Conservation (phyloP, 306 rosid species). For the Rosa rugosa region DNA sequence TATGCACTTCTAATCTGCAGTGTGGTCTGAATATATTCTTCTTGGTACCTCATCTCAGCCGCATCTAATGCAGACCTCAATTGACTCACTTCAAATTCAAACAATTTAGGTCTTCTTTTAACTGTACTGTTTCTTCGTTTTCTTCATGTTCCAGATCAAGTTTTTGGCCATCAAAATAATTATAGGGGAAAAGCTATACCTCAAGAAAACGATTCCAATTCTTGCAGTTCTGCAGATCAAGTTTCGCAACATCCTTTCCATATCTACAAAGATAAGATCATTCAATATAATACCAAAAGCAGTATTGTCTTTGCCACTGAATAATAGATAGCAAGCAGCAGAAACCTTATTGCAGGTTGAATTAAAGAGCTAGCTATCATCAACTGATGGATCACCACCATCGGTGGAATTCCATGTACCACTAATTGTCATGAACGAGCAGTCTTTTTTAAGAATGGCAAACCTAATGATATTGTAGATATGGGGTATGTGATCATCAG, state of each 20-base stretch:
- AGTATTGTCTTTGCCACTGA: background rate
- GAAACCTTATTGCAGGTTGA: slow-evolving; percentile 74
- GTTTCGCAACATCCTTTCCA: no score
- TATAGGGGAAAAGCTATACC: no score
- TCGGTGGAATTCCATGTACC: slow-evolving; percentile 85
- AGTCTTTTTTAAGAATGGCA: slow-evolving; percentile 84
- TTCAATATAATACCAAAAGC: slow-evolving; percentile 15
- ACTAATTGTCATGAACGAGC: slow-evolving; percentile 81
- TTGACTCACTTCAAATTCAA: slow-evolving; percentile 56
- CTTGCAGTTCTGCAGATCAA: no score
- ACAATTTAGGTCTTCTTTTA: slow-evolving; percentile 51
- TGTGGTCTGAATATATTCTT: slow-evolving; percentile 77
- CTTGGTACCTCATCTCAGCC: slow-evolving; percentile 71
- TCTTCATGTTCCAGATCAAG: slow-evolving; percentile 33
- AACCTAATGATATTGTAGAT: slow-evolving; percentile 84
- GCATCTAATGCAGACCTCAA: slow-evolving; percentile 66
- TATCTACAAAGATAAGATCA: background rate
- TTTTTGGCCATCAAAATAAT: background rate
- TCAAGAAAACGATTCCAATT: no score
- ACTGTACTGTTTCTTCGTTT: slow-evolving; percentile 44
- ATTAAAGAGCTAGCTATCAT: slow-evolving; percentile 49
- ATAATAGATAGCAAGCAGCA: slow-evolving; percentile 8
- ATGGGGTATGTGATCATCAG: slow-evolving; percentile 81
- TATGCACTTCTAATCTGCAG: slow-evolving; percentile 75
- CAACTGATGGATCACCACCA: slow-evolving; percentile 81